These are phyloP conservation scores for Phytopythium sindhum DNA, from an alignment of 352 stramenopile genomes.

Conservation along the genomic window DNA sequence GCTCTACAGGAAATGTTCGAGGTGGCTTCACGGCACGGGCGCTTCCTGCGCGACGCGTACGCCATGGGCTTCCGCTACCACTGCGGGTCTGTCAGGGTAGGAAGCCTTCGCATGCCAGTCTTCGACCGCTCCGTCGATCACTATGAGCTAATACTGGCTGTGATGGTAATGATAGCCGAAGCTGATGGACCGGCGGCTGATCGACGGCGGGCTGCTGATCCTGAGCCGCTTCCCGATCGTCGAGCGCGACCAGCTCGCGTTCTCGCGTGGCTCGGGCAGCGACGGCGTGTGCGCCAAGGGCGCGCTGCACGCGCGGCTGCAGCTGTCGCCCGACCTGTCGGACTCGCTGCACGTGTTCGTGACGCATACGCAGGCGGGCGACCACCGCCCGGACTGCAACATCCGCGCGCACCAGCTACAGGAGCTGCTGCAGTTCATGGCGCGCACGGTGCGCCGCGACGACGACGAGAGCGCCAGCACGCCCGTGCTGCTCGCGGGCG, in stretches of 20 bases:
- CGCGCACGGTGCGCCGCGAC: conserved; percentile 27
- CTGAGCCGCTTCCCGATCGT: conserved; percentile 83
- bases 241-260: conserved; percentile 55
- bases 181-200: conserved; percentile 46
- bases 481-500: conserved; percentile 66
- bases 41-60: conserved; percentile 50
- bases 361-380: conserved; percentile 79
- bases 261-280: conserved; percentile 52
- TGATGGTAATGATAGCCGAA: conserved; percentile 19
- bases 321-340: conserved; percentile 60
- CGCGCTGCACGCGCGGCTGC: conserved; percentile 71
- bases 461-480: conserved; percentile 23
- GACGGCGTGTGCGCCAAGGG: conserved; percentile 76
- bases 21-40: conserved; percentile 45
- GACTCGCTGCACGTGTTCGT: conserved; percentile 83
- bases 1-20: conserved; percentile 78
- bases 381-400: conserved; percentile 35
- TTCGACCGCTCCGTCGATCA: not conserved
- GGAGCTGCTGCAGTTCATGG: conserved; percentile 66
- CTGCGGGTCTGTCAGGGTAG: conserved; percentile 66
- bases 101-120: not conserved
- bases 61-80: conserved; percentile 71
- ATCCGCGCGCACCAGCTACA: conserved; percentile 60
- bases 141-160: not conserved
- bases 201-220: conserved; percentile 76